phyloP scores from a whole-genome alignment of 2,329 filamentous ascomycete genomes.

The Bimuria novae-zelandiae region DNA sequence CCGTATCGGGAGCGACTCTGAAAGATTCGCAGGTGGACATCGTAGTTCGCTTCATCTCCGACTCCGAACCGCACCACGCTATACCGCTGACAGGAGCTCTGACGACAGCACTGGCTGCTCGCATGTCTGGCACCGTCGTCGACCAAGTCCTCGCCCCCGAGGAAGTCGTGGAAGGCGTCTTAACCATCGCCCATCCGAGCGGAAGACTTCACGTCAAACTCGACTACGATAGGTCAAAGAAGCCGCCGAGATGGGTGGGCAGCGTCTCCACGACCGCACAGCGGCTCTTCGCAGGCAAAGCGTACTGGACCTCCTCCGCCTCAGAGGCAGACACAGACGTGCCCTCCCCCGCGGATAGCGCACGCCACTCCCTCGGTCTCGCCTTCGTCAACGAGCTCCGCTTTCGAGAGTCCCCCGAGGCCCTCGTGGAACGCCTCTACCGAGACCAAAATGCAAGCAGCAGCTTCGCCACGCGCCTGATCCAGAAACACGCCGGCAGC shows the following conservation, averaged over 20 bases:
- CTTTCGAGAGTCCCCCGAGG: not conserved
- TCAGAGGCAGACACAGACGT: slow-evolving; percentile 11
- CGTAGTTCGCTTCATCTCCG: slow-evolving; percentile 51
- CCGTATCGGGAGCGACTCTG: slow-evolving; percentile 47
- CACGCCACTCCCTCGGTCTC: slow-evolving; percentile 28
- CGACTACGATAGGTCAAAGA: slow-evolving; percentile 28
- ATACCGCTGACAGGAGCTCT: slow-evolving; percentile 51
- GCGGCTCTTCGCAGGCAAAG: slow-evolving; percentile 43
- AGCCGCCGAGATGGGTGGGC: slow-evolving; percentile 31
- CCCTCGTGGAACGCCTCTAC: not conserved
- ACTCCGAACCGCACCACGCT: slow-evolving; percentile 50
- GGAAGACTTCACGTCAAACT: slow-evolving; percentile 45
- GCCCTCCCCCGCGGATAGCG: not conserved
- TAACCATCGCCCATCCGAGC: slow-evolving; percentile 49
- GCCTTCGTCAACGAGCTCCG: slow-evolving; percentile 25
- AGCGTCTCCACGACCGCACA: slow-evolving; percentile 46
- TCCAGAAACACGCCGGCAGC: no score
- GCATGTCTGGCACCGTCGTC: slow-evolving; percentile 44
- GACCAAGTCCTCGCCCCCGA: slow-evolving; percentile 34
- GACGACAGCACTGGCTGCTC: slow-evolving; percentile 49
- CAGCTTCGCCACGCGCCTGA: no score
- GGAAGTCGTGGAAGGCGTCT: slow-evolving; percentile 29
- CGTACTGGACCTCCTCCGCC: slow-evolving; percentile 28
- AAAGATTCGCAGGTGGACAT: slow-evolving; percentile 43
- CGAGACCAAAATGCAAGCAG: no score